These are phyloP conservation scores for Candida insectorum DNA, from an alignment of 805 yeast species.

Conservation along the genomic window DNA sequence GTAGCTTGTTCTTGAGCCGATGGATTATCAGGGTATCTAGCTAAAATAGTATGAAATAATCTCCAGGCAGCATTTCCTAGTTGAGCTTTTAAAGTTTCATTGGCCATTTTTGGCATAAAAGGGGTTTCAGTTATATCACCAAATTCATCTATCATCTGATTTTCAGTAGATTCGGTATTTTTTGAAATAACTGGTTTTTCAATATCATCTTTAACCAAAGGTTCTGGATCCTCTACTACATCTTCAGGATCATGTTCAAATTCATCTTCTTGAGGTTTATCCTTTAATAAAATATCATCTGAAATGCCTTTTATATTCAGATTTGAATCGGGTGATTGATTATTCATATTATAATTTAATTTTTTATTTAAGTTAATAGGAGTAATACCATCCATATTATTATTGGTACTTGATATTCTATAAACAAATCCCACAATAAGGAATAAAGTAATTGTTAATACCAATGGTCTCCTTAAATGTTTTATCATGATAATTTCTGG, in stretches of 20 bases:
- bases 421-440: conserved; percentile 25
- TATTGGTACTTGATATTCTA: conserved; percentile 20
- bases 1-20: conserved; percentile 58
- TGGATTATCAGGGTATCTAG: conserved; percentile 88
- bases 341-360: not conserved
- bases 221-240: not conserved
- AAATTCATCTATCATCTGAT: too few relatives aligned
- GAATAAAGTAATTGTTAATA: conserved; percentile 21
- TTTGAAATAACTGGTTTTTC: conserved; percentile 2
- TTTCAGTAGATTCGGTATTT: too few relatives aligned
- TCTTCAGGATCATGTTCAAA: conserved; percentile 2
- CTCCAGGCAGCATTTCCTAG: conserved; percentile 92
- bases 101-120: conserved; percentile 94
- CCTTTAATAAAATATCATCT: conserved; percentile 9
- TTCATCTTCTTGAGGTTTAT: conserved; percentile 4
- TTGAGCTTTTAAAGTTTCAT: conserved; percentile 76
- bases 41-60: conserved; percentile 83
- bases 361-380: conserved; percentile 19
- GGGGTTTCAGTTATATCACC: conserved; percentile 37
- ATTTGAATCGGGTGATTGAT: conserved; percentile 1
- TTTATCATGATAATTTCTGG: conserved; percentile 18
- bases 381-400: conserved; percentile 16
- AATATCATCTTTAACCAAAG: not conserved
- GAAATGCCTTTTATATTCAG: not conserved
- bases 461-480: conserved; percentile 22